Base-by-base conservation (phyloP, 73 alveolate species). In the Paramecium sexaurelia region DNA sequence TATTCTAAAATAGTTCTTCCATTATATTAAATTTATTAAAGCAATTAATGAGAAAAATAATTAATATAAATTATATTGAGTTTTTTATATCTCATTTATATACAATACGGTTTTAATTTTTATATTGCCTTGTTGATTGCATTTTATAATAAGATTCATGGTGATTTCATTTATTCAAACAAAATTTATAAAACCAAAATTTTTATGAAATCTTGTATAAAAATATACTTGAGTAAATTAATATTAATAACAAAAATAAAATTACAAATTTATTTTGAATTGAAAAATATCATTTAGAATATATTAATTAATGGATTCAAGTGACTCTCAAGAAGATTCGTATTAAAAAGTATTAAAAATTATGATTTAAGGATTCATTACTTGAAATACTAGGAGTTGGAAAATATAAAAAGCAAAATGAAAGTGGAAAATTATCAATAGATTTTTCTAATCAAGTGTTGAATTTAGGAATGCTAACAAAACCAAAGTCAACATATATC, bases 1-100 rank as follows among this genome's bases (percentile, higher is more conserved):
- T 92, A 5, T 73, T 33, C 39, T 71, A 29, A 92, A 87, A 95
- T 11, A 95, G 78, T 33, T 45, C 36, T 29, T 85, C 67, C 73
- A 85, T 91, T 85, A 55, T 29, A 43, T n/a, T n/a, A n/a, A 20
- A 32, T 24, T 51, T 20, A 26, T 10, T 13, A 66, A 66, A n/a
- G 1, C 17, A 29, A 51, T 51, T 51, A 51, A 51, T 51, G 17
- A 15, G 10, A 17, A 51, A n/a, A 15, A 7, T 51, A 4, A 35
- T 35, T 35, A 35, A n/a, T n/a, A 35, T 35, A 35, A 35, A 35
- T 35, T 35, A 35, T 35, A 35, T 35, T 35, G 2, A 4, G 2
- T 35, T 35, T 35, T 35, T 4, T 35, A 35, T 4, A 35, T 4
- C 41, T 35, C 2, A 35, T 4, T 35, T 35, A 4, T 4, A 4